These are phyloP conservation scores for Camellia japonica DNA, from an alignment of 148 eudicot genomes.

Conservation along the genomic window DNA sequence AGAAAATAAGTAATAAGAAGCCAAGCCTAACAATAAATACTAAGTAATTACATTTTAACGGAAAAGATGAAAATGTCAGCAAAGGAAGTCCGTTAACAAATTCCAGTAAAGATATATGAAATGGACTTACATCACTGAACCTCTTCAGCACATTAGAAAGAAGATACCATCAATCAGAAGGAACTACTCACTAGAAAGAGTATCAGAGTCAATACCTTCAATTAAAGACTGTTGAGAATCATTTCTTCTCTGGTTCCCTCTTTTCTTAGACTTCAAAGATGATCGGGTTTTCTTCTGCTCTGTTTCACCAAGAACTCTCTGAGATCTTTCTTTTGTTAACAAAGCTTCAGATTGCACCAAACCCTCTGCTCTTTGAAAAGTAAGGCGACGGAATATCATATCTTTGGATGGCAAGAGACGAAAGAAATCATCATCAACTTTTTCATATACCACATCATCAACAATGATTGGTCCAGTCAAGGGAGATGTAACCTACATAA, in stretches of 20 bases:
- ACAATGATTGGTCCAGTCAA: conserved; percentile 77
- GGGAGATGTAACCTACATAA: conserved; percentile 59
- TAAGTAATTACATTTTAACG: neutral
- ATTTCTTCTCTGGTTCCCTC: conserved; percentile 43
- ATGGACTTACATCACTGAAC: neutral
- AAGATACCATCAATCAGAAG: neutral
- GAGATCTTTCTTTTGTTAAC: conserved; percentile 39
- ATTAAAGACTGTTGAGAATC: conserved; percentile 28
- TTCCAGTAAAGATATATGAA: too few relatives aligned
- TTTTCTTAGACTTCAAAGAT: conserved; percentile 52
- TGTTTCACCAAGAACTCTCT: conserved; percentile 22
- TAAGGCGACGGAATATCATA: conserved; percentile 72
- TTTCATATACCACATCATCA: conserved; percentile 89
- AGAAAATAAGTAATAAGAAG: conserved; percentile 16
- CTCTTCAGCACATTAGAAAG: neutral
- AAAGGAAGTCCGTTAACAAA: neutral
- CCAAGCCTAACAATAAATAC: conserved; percentile 14
- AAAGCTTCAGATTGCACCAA: conserved; percentile 95
- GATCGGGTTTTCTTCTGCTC: conserved; percentile 38
- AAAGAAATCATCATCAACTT: conserved; percentile 49
- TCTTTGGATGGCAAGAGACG: conserved; percentile 45
- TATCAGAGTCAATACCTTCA: conserved; percentile 38
- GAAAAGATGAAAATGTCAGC: neutral
- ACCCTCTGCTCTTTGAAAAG: conserved; percentile 69
- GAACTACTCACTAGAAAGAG: neutral